These are phyloP conservation scores for Lineolata rhizophorae DNA, from an alignment of 495 filamentous ascomycete species.

Conservation along the genomic window DNA sequence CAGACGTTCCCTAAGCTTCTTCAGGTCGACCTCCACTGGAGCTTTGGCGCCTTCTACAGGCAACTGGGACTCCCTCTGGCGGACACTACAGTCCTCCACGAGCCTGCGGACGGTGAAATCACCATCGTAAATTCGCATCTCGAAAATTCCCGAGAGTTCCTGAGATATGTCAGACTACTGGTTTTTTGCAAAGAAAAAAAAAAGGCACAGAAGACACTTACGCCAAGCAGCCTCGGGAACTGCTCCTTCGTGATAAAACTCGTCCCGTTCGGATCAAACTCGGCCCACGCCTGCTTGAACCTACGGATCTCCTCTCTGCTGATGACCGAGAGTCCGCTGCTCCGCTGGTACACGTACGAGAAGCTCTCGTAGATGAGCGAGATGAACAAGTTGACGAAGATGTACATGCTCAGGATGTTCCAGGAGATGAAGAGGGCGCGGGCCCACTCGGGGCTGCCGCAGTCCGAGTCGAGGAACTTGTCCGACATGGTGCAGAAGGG, in stretches of 20 bases:
- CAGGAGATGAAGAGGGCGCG: slow-evolving; percentile 76
- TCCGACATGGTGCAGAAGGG: slow-evolving; percentile 50
- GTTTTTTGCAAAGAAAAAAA: no score
- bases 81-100: slow-evolving; percentile 51
- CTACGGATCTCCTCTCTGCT: slow-evolving; percentile 81
- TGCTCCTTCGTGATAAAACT: slow-evolving; percentile 82
- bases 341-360: slow-evolving; percentile 95
- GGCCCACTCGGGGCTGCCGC: slow-evolving; percentile 75
- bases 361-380: slow-evolving; percentile 99
- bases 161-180: slow-evolving; percentile 7
- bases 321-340: slow-evolving; percentile 62
- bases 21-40: slow-evolving; percentile 37
- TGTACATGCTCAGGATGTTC: slow-evolving; percentile 99
- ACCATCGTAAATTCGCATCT: slow-evolving; percentile 89
- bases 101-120: slow-evolving; percentile 70
- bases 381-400: slow-evolving; percentile 95
- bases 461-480: slow-evolving; percentile 70
- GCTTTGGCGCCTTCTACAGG: slow-evolving; percentile 29
- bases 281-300: slow-evolving; percentile 98
- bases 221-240: slow-evolving; percentile 74
- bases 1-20: slow-evolving; percentile 53
- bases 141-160: slow-evolving; percentile 83
- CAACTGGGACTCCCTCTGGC: slow-evolving; percentile 18
- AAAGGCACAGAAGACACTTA: slow-evolving; percentile 17
- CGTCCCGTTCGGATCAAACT: slow-evolving; percentile 72